These are phyloP conservation scores for Aspergillus brasiliensis DNA, from an alignment of 2,329 filamentous ascomycete species.

Conservation along the genomic window DNA sequence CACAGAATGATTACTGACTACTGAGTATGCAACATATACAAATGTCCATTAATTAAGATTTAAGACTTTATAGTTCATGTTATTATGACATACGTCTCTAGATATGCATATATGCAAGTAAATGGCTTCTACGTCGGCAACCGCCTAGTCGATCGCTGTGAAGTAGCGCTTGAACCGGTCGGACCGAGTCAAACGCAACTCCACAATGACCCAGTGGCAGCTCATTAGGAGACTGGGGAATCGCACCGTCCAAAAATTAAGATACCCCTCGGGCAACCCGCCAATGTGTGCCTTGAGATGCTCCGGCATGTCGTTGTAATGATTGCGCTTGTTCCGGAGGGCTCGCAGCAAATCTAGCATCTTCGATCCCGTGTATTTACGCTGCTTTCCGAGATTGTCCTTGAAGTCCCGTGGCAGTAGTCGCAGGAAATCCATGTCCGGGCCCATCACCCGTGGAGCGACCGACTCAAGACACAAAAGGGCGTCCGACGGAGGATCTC, in stretches of 20 bases:
- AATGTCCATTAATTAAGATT: too few relatives aligned
- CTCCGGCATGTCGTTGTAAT: slow-evolving; percentile 95
- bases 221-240: slow-evolving; percentile 78
- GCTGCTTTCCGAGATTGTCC: slow-evolving; percentile 86
- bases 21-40: too few relatives aligned
- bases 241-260: slow-evolving; percentile 77
- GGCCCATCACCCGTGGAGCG: slow-evolving; percentile 47
- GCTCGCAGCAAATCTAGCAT: slow-evolving; percentile 87
- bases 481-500: slow-evolving; percentile 74
- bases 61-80: too few relatives aligned
- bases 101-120: not conserved
- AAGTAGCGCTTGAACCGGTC: slow-evolving; percentile 50
- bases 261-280: slow-evolving; percentile 74
- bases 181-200: slow-evolving; percentile 57
- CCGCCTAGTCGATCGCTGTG: slow-evolving; percentile 34
- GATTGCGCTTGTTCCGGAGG: slow-evolving; percentile 92
- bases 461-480: slow-evolving; percentile 62
- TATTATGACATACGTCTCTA: not conserved
- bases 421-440: slow-evolving; percentile 75
- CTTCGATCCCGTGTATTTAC: slow-evolving; percentile 84
- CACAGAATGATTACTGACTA: too few relatives aligned
- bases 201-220: slow-evolving; percentile 74
- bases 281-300: slow-evolving; percentile 74
- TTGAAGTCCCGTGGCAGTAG: slow-evolving; percentile 78
- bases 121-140: not conserved